Conservation (phyloP, 2,329 filamentous ascomycete genomes). For the Pseudogymnoascus destructans region DNA sequence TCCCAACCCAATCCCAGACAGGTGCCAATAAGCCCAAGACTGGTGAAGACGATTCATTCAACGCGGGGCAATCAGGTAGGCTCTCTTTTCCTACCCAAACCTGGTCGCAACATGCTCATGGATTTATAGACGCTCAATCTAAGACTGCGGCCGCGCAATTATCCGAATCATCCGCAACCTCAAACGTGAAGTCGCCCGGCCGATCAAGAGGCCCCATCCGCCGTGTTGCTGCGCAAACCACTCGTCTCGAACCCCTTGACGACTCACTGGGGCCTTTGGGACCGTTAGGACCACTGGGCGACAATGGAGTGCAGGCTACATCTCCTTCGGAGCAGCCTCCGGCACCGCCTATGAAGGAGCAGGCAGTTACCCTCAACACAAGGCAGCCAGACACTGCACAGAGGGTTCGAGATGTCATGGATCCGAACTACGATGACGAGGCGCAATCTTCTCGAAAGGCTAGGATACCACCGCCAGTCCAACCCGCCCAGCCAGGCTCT, state of each 20-base stretch:
- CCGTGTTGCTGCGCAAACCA: constrained; percentile 60
- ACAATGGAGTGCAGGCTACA: constrained; percentile 28
- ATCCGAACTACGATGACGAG: constrained; percentile 60
- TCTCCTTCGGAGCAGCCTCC: constrained; percentile 43
- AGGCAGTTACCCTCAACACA: constrained; percentile 45
- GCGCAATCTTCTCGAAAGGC: constrained; percentile 38
- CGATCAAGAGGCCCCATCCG: constrained; percentile 30
- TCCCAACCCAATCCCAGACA: constrained; percentile 29
- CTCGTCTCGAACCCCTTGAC: constrained; percentile 63
- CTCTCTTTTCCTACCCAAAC: background rate
- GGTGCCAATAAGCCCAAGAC: constrained; percentile 20
- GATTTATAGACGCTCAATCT: constrained; percentile 8
- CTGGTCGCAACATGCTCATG: background rate
- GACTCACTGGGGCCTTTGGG: constrained; percentile 66
- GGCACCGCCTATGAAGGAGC: constrained; percentile 56
- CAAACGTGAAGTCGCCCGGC: constrained; percentile 22
- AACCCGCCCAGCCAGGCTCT: constrained; percentile 40
- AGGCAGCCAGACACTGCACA: constrained; percentile 28
- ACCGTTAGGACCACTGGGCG: constrained; percentile 37
- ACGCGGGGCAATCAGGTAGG: constrained; percentile 17
- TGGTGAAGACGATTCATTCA: constrained; percentile 19
- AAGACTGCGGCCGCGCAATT: background rate
- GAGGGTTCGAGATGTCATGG: constrained; percentile 36
- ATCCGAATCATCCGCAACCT: constrained; percentile 14
- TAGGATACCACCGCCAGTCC: constrained; percentile 53